phyloP scores from a whole-genome alignment of 108 stramenopile species.

The Cyclotella sp. region DNA sequence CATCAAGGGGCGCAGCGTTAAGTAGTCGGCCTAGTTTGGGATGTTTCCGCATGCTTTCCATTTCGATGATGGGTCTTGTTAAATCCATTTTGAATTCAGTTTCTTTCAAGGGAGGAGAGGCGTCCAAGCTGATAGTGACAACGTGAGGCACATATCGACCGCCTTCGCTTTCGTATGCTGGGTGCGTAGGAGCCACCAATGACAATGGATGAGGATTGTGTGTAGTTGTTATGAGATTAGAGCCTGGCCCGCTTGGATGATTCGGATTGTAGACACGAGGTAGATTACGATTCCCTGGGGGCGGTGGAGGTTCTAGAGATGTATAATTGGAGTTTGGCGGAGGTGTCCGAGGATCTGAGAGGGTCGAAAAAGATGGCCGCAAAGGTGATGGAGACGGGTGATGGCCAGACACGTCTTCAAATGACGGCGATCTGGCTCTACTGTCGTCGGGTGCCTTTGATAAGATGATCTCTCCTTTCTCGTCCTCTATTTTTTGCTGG shows the following conservation, averaged over 20 bases:
- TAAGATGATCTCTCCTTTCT: background rate
- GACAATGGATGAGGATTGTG: slow-evolving; percentile 74
- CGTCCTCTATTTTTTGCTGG: slow-evolving; percentile 41
- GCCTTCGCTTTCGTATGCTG: slow-evolving; percentile 40
- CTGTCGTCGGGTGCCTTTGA: background rate
- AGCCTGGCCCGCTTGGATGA: background rate
- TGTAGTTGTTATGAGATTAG: slow-evolving; percentile 12
- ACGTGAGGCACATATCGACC: slow-evolving; percentile 90
- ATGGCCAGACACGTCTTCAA: background rate
- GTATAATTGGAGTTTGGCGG: slow-evolving; percentile 31
- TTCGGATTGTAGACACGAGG: slow-evolving; percentile 26
- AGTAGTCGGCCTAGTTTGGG: slow-evolving; percentile 80
- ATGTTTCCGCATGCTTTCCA: slow-evolving; percentile 58
- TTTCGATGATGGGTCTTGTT: slow-evolving; percentile 42
- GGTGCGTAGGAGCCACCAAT: slow-evolving; percentile 53
- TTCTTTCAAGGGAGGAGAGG: slow-evolving; percentile 48
- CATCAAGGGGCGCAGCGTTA: slow-evolving; percentile 81
- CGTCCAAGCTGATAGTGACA: slow-evolving; percentile 70
- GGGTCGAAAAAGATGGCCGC: slow-evolving; percentile 3
- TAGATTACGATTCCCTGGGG: slow-evolving; percentile 53
- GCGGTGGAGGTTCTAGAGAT: slow-evolving; percentile 51
- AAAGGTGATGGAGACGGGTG: slow-evolving; percentile 22
- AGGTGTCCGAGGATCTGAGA: slow-evolving; percentile 45
- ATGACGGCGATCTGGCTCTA: slow-evolving; percentile 14
- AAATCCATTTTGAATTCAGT: slow-evolving; percentile 23